Conservation (phyloP, 2,329 filamentous ascomycete genomes). For the Scedosporium aurantiacum region DNA sequence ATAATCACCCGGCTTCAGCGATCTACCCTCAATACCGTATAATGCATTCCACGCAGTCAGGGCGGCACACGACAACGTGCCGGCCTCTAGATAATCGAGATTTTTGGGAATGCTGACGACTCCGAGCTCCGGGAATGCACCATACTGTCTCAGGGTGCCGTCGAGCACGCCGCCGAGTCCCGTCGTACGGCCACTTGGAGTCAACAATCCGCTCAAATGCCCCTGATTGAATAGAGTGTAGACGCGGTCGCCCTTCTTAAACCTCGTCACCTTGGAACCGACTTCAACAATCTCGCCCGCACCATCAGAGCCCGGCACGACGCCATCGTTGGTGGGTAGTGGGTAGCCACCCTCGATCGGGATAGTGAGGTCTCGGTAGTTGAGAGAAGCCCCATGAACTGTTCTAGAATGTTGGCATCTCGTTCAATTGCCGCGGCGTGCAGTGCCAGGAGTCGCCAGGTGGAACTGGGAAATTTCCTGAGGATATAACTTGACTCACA, state of each 20-base stretch:
- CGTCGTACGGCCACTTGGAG: slow-evolving; percentile 22
- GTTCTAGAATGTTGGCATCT: too few species aligned
- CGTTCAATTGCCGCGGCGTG: too few species aligned
- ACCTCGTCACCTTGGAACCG: slow-evolving; percentile 27
- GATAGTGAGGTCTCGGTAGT: slow-evolving; percentile 8
- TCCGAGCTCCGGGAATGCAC: slow-evolving; percentile 50
- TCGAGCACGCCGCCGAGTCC: slow-evolving; percentile 54
- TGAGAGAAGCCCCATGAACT: slow-evolving; percentile 8
- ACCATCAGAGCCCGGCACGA: slow-evolving; percentile 25
- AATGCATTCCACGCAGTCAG: slow-evolving; percentile 12
- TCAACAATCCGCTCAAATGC: slow-evolving; percentile 27
- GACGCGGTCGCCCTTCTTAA: slow-evolving; percentile 33
- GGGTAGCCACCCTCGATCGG: slow-evolving; percentile 5
- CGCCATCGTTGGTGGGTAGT: background rate
- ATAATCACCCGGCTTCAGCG: slow-evolving; percentile 24
- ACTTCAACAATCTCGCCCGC: slow-evolving; percentile 35
- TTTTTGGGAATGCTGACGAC: slow-evolving; percentile 47
- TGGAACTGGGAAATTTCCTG: too few species aligned
- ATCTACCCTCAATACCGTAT: slow-evolving; percentile 11
- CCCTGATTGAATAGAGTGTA: slow-evolving; percentile 43
- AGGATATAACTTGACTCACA: too few species aligned
- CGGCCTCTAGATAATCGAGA: slow-evolving; percentile 34
- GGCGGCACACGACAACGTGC: slow-evolving; percentile 41
- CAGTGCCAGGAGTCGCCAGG: too few species aligned
- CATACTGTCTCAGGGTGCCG: slow-evolving; percentile 54